Percentiles rank a stretch among this genome's conserved stretches.
These are phyloP conservation scores for Cryphonectria naterciae DNA, from an alignment of 2,329 filamentous ascomycete species.

Conservation along the genomic window DNA sequence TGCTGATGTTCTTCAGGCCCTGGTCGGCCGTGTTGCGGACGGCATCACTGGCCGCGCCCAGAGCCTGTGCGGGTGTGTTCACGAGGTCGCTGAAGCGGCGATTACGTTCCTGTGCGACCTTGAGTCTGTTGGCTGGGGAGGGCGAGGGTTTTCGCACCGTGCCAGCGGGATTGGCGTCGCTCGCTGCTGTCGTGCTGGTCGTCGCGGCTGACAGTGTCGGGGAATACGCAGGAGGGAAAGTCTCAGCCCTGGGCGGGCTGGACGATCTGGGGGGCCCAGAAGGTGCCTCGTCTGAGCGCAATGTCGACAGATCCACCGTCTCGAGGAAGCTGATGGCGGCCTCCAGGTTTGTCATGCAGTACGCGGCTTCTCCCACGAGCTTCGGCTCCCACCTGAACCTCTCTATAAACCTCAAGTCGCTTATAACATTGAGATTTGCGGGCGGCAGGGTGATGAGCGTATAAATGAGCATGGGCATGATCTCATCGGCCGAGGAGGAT, in stretches of 20 bases:
- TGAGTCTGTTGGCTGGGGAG: conserved; percentile 49
- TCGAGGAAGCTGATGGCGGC: conserved; percentile 93
- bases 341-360: conserved; percentile 94
- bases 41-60: conserved; percentile 82
- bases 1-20: conserved; percentile 88
- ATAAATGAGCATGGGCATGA: conserved; percentile 95
- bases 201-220: conserved; percentile 46
- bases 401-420: conserved; percentile 94
- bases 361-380: conserved; percentile 90
- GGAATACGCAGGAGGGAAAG: conserved; percentile 60
- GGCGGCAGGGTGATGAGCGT: conserved; percentile 89
- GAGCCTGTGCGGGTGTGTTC: conserved; percentile 78
- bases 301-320: conserved; percentile 88
- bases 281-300: conserved; percentile 78
- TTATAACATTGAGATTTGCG: conserved; percentile 85
- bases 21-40: conserved; percentile 89
- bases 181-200: conserved; percentile 35
- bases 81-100: conserved; percentile 84
- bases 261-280: conserved; percentile 67
- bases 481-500: conserved; percentile 93
- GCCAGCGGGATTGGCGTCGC: conserved; percentile 27
- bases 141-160: conserved; percentile 40
- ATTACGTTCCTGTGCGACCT: conserved; percentile 61
- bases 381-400: conserved; percentile 84
- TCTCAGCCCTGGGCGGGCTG: conserved; percentile 55